Conservation (phyloP, 768 basidiomycete genomes). For the Suillus hirtellus region DNA sequence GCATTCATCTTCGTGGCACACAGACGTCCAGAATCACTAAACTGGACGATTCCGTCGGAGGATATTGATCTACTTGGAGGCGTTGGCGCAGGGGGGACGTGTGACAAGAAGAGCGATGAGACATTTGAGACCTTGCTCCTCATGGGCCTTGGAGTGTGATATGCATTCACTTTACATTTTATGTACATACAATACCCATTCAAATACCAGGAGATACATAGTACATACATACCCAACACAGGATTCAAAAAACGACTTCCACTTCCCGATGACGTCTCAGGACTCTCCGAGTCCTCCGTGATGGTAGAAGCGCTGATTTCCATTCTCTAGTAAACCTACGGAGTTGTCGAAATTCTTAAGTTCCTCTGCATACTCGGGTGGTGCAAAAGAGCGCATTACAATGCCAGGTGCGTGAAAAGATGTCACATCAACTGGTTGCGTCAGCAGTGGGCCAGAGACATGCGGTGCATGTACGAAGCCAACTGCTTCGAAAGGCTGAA, state of each 20-base stretch:
- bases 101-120: conserved; percentile 55
- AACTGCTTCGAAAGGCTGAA: conserved; percentile 42
- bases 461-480: conserved; percentile 39
- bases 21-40: conserved; percentile 57
- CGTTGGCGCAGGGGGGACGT: conserved; percentile 48
- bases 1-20: conserved; percentile 64
- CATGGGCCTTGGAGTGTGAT: conserved; percentile 32
- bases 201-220: neutral
- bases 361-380: conserved; percentile 50
- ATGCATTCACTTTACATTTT: neutral
- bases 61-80: conserved; percentile 62
- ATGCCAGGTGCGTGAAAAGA: conserved; percentile 42
- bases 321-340: conserved; percentile 54
- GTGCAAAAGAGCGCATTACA: conserved; percentile 45
- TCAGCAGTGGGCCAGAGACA: conserved; percentile 35
- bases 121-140: conserved; percentile 69
- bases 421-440: conserved; percentile 41
- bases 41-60: conserved; percentile 51
- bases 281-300: conserved; percentile 13
- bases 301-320: conserved; percentile 51
- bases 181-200: neutral
- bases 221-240: neutral
- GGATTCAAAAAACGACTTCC: neutral
- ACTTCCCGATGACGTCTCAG: neutral
- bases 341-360: conserved; percentile 51